These are phyloP conservation scores for Umbelopsis ramanniana DNA, from an alignment of 192 early-diverging fungal species.

Conservation along the genomic window DNA sequence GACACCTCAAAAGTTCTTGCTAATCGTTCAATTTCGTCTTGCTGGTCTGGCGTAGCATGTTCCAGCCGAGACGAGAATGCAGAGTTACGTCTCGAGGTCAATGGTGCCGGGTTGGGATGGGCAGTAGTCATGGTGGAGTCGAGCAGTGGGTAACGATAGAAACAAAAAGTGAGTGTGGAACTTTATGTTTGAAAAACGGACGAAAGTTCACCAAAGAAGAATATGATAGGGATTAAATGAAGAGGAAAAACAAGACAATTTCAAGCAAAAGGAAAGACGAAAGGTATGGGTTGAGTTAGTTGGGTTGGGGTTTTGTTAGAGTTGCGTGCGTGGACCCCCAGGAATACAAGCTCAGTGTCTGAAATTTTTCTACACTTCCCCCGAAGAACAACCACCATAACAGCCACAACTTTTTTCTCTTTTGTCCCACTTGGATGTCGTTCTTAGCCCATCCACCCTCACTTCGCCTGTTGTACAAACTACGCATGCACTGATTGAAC, in stretches of 20 bases:
- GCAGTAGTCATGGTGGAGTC: not conserved
- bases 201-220: not conserved
- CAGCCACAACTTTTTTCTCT: not conserved
- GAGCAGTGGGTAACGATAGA: not conserved
- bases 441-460: too few species aligned
- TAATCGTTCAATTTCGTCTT: slow-evolving; percentile 4
- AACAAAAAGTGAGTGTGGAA: not conserved
- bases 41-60: slow-evolving; percentile 25
- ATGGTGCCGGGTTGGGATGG: not conserved
- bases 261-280: not conserved
- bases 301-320: slow-evolving; percentile 7
- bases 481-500: too few species aligned
- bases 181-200: not conserved
- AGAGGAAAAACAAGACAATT: not conserved
- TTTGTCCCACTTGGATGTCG: too few species aligned
- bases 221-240: too few species aligned
- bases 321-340: too few species aligned
- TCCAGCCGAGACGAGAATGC: not conserved
- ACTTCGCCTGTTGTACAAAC: too few species aligned
- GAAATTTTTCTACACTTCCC: too few species aligned
- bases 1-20: slow-evolving; percentile 16
- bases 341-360: too few species aligned
- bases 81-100: not conserved
- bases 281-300: not conserved
- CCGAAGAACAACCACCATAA: not conserved